Evolutionary conservation across 495 filamentous ascomycete genomes (phyloP).

Genomic region (Astrothelium macrocarpum): DNA sequence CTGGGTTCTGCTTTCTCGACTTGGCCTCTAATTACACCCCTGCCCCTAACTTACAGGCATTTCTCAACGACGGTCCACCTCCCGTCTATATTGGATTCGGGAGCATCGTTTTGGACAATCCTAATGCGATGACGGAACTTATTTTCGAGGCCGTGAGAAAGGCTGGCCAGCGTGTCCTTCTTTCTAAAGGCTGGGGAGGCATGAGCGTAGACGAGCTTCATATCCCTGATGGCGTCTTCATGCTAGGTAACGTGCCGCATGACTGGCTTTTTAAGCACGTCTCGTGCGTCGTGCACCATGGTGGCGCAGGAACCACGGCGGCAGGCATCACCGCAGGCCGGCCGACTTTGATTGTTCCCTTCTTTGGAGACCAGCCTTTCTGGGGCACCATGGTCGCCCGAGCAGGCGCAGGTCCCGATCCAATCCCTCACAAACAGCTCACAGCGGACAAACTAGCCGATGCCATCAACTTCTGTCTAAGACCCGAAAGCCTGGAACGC

Average conservation of each 20-base stretch:
- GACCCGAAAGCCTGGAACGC: no score
- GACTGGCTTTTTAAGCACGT: constrained; percentile 76
- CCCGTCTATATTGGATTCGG: constrained; percentile 79
- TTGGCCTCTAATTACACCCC: constrained; percentile 56
- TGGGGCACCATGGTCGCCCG: constrained; percentile 69
- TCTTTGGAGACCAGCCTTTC: constrained; percentile 80
- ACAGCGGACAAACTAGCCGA: constrained; percentile 53
- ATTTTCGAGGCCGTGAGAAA: constrained; percentile 60
- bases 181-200: constrained; percentile 76
- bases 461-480: no score
- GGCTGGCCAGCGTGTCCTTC: constrained; percentile 59
- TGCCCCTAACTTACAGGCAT: constrained; percentile 49
- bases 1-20: constrained; percentile 64
- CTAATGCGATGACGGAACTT: constrained; percentile 51
- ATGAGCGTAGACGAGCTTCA: constrained; percentile 53
- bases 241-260: constrained; percentile 70
- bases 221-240: constrained; percentile 58
- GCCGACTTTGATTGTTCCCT: constrained; percentile 70
- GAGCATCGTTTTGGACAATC: constrained; percentile 71
- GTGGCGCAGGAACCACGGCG: constrained; percentile 74
- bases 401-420: constrained; percentile 61
- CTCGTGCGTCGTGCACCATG: constrained; percentile 69
- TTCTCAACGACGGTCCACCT: constrained; percentile 55
- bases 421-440: constrained; percentile 61
- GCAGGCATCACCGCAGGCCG: constrained; percentile 57